phyloP scores from a whole-genome alignment of 352 stramenopile species.

The Globisporangium nodosum region DNA sequence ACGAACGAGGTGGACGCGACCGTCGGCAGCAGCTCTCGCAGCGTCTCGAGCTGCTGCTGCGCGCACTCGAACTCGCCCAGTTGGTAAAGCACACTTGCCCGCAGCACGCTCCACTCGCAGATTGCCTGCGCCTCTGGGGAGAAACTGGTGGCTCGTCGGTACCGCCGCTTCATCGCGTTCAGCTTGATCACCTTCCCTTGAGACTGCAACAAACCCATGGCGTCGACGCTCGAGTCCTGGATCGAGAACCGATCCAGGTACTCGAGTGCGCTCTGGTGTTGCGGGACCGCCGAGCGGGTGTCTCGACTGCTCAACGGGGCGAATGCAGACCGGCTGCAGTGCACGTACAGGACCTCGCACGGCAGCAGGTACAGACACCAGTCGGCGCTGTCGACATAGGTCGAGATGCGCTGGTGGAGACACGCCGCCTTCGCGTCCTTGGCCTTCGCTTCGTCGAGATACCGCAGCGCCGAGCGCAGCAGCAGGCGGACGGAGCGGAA shows the following conservation, averaged over 20 bases:
- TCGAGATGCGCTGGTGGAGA: conserved; percentile 21
- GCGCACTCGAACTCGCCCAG: conserved; percentile 18
- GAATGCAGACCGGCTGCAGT: conserved; percentile 8
- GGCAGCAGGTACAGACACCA: conserved; percentile 27
- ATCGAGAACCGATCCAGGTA: conserved; percentile 15
- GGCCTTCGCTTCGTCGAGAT: conserved; percentile 15
- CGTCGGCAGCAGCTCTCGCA: conserved; percentile 9
- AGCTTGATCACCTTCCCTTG: conserved; percentile 15
- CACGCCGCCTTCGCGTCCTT: conserved; percentile 24
- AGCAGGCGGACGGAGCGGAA: conserved; percentile 31
- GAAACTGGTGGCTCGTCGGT: neutral
- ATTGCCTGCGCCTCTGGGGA: conserved; percentile 10
- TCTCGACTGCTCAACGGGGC: neutral
- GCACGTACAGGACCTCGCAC: conserved; percentile 34
- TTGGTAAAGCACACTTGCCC: conserved; percentile 30
- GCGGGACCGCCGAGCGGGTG: neutral
- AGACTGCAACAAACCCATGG: conserved; percentile 7
- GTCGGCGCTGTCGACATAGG: conserved; percentile 21
- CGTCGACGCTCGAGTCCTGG: conserved; percentile 3
- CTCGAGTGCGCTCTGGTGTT: conserved; percentile 5
- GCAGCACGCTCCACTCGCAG: conserved; percentile 27
- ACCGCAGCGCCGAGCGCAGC: conserved; percentile 30
- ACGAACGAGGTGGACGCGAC: conserved; percentile 23
- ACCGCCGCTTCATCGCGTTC: neutral
- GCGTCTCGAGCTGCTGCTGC: conserved; percentile 21